phyloP scores from a whole-genome alignment of 345 rosid genomes.

The Euphorbia tirucalli region DNA sequence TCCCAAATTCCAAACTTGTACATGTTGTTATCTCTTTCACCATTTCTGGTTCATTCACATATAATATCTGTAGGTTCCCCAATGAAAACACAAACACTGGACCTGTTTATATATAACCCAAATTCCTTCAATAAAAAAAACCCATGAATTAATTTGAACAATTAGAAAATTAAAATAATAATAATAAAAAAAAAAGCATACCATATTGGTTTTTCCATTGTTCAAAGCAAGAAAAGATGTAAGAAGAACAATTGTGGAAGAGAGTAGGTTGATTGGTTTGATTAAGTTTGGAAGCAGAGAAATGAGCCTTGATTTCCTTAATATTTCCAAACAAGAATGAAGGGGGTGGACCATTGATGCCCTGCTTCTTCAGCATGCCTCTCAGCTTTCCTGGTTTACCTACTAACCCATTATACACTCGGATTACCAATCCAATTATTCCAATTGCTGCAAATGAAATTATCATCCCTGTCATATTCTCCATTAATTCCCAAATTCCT shows the following conservation, averaged over 20 bases:
- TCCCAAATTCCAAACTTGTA: conserved; percentile 45
- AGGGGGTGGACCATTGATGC: conserved; percentile 41
- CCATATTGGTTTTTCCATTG: conserved; percentile 41
- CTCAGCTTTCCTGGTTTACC: conserved; percentile 38
- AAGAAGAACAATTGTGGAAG: conserved; percentile 31
- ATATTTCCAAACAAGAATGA: conserved; percentile 42
- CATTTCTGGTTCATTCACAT: conserved; percentile 33
- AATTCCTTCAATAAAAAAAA: background rate
- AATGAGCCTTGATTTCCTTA: conserved; percentile 30
- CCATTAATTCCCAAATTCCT: background rate
- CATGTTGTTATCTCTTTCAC: conserved; percentile 42
- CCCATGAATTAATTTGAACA: too few relatives aligned
- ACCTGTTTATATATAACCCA: conserved; percentile 25
- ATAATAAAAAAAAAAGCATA: background rate
- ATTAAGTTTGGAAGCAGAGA: background rate
- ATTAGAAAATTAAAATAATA: background rate
- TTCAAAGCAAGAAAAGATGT: conserved; percentile 34
- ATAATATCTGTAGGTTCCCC: conserved; percentile 38
- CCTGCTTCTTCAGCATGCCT: conserved; percentile 31
- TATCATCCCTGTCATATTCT: background rate
- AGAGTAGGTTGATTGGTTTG: background rate
- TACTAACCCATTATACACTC: conserved; percentile 27
- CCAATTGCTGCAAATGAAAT: conserved; percentile 8
- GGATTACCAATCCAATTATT: conserved; percentile 16
- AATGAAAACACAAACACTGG: conserved; percentile 35